These are phyloP conservation scores for Coniochaeta sp. DNA, from an alignment of 2,329 filamentous ascomycete genomes.

Conservation along the genomic window DNA sequence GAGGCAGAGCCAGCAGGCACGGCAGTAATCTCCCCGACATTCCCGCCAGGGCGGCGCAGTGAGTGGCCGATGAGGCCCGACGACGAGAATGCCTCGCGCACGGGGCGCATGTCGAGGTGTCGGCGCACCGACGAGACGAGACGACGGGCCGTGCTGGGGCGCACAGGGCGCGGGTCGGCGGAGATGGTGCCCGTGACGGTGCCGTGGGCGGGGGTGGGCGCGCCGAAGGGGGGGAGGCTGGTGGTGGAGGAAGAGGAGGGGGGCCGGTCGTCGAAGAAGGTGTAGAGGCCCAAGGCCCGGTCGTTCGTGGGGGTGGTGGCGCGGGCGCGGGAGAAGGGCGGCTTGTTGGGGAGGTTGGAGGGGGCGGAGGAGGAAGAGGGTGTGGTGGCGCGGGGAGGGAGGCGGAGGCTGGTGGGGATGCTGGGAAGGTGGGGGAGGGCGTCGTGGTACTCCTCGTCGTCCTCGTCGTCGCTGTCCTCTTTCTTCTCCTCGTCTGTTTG, in stretches of 20 bases:
- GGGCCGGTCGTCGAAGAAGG: neutral
- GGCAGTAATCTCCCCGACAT: neutral
- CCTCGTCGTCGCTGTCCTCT: neutral
- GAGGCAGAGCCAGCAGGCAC: neutral
- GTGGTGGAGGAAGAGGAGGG: too few species aligned
- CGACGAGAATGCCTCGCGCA: neutral
- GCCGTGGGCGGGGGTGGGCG: neutral
- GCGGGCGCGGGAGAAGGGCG: too few species aligned
- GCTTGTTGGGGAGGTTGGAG: too few species aligned
- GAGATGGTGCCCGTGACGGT: too few species aligned
- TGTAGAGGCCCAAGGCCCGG: neutral
- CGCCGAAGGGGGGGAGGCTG: neutral
- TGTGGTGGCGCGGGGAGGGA: neutral
- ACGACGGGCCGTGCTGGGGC: neutral
- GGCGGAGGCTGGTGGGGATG: neutral
- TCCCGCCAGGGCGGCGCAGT: neutral
- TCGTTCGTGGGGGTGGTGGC: too few species aligned
- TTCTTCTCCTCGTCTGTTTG: neutral
- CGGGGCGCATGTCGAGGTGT: neutral
- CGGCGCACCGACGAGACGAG: neutral
- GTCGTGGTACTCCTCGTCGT: neutral
- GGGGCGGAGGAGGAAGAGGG: too few species aligned
- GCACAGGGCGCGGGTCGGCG: too few species aligned
- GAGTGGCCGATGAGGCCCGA: neutral
- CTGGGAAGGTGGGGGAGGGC: neutral